Evolutionary conservation across 345 rosid genomes (phyloP).

Genomic region (Citrus unshiu): DNA sequence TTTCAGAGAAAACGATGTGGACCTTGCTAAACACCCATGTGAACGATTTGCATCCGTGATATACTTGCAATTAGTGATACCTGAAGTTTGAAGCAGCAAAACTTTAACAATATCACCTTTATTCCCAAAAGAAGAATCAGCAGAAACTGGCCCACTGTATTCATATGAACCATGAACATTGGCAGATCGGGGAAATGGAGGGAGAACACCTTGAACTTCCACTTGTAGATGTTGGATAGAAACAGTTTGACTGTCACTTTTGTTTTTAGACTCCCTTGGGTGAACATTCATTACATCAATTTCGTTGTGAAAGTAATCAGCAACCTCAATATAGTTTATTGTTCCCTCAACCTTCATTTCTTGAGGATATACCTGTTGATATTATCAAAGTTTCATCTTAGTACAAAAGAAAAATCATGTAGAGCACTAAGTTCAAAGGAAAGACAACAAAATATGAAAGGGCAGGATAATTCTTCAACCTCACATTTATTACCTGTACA

Average conservation of each 20-base stretch:
- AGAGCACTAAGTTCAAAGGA: conserved; percentile 8
- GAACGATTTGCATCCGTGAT: conserved; percentile 32
- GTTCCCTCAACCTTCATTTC: conserved; percentile 65
- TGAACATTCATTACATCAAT: conserved; percentile 23
- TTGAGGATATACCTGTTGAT: conserved; percentile 75
- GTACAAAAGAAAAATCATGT: conserved; percentile 9
- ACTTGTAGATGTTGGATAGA: conserved; percentile 53
- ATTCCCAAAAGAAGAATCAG: conserved; percentile 35
- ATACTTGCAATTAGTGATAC: conserved; percentile 43
- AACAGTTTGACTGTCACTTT: conserved; percentile 26
- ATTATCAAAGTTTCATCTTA: conserved; percentile 37
- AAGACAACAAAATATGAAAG: conserved; percentile 10
- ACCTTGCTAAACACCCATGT: conserved; percentile 33
- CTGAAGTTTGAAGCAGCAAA: conserved; percentile 59
- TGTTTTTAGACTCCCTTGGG: conserved; percentile 4
- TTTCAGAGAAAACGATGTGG: conserved; percentile 53
- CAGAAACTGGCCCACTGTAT: conserved; percentile 25
- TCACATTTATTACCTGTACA: conserved; percentile 64
- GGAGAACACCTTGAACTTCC: conserved; percentile 62
- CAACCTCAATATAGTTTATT: conserved; percentile 55
- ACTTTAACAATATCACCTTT: conserved; percentile 44
- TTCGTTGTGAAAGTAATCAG: conserved; percentile 40
- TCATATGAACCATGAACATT: conserved; percentile 34
- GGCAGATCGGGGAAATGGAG: conserved; percentile 35
- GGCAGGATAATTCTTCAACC: conserved; percentile 12